Evolutionary conservation across 2,329 filamentous ascomycete genomes (phyloP).

Genomic region (Colletotrichum sp.): DNA sequence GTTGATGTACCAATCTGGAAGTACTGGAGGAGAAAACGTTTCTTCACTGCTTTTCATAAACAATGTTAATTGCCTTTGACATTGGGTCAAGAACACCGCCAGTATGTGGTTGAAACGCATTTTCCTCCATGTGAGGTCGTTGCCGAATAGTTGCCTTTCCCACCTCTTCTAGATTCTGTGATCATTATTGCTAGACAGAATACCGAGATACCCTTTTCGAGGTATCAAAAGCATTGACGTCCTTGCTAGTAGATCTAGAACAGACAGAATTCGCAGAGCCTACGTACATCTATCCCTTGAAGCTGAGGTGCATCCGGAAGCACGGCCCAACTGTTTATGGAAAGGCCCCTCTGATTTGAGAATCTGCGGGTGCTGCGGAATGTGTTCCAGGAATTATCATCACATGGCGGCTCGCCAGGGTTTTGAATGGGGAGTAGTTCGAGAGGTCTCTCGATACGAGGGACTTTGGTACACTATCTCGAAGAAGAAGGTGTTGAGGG

Average conservation of each 20-base stretch:
- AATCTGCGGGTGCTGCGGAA: background rate
- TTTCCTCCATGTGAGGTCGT: background rate
- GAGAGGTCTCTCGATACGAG: background rate
- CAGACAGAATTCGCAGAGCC: background rate
- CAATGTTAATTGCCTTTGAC: background rate
- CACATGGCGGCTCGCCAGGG: background rate
- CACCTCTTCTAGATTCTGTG: background rate
- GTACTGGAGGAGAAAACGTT: background rate
- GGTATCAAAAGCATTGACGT: background rate
- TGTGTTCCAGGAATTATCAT: background rate
- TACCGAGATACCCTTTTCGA: background rate
- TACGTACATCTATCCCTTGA: background rate
- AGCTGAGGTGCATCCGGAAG: background rate
- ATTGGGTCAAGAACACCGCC: background rate
- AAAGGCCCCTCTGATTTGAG: background rate
- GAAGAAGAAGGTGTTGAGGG: background rate
- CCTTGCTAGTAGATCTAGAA: background rate
- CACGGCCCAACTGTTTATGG: background rate
- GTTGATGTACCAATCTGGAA: background rate
- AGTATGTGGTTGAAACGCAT: background rate
- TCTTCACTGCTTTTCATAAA: background rate
- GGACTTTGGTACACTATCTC: background rate
- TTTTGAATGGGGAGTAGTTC: background rate
- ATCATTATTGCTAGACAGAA: background rate
- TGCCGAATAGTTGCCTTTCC: background rate